Base-by-base conservation (phyloP, 495 filamentous ascomycete genomes). In the Aspergillus nanangensis region DNA sequence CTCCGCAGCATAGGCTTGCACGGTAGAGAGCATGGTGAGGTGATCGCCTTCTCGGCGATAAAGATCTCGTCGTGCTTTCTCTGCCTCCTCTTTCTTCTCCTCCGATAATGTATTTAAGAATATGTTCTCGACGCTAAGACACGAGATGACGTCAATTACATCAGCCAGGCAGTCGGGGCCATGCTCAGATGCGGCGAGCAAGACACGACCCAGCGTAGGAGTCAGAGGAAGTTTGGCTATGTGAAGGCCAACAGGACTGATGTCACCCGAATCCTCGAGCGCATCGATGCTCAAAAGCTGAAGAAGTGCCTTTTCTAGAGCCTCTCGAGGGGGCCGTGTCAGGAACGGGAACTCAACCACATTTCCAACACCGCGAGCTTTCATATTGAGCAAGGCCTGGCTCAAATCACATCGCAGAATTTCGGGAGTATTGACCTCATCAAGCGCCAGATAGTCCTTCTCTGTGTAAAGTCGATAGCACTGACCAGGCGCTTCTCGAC, bases 401-500 rank as follows among this genome's bases (percentile, higher is more conserved):
- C 88, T 78, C 2, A 97, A 70, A 61, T 99, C 94, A 46, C 86
- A 90, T 21, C 94, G 79, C 8, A 97, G 71, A 9, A 99, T 96
- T 61, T 97, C 94, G 0, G 94, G 93, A 1, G 80, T 77, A 33
- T 88, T 90, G 2, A 80, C 76, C 33, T 86, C 76, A n/a, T 84
- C 77, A 1, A 99, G 64, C 1, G 62, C 62, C 7, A 78, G 56
- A 65, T 89, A 97, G 4, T 85, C 82, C 18, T 81, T 72, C 46
- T 95, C 84, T 0, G 94, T 96, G 58, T 95, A 99, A 13, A 97
- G 71, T 23, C 92, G 78, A 60, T 82, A 94, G 60, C 93, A 97
- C 58, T 90, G 86, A 1, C 94, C 94, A 7, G 88, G 75, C 0
- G 87, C 87, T 66, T 99, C 94, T 72, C 94, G 79, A 11, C 94